A percentile compares a stretch with the other conserved stretches of the same genome.
Evolutionary conservation across 2,329 filamentous ascomycete species (phyloP).

Genomic region (Penicillium griseofulvum): DNA sequence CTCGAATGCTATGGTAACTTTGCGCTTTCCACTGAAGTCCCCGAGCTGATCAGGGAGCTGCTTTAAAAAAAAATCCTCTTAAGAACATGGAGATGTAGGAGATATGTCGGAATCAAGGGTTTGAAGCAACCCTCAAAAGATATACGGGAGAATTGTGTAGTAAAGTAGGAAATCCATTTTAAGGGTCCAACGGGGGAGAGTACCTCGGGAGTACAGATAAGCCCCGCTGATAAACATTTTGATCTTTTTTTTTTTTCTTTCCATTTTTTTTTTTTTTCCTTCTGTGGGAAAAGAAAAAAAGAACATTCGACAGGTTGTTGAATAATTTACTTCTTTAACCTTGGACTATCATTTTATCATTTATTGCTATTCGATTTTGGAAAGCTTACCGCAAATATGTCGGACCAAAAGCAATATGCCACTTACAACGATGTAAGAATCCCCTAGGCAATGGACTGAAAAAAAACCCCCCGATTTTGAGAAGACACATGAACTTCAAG

Average conservation of each 20-base stretch:
- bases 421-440: slow-evolving; percentile 81
- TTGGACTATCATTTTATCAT: background rate
- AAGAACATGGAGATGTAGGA: slow-evolving; percentile 52
- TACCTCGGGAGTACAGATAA: no score
- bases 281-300: background rate
- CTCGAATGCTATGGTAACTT: slow-evolving; percentile 63
- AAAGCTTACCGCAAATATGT: slow-evolving; percentile 55
- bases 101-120: no score
- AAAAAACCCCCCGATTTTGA: no score
- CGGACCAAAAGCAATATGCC: slow-evolving; percentile 75
- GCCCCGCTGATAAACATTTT: no score
- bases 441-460: background rate
- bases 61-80: no score
- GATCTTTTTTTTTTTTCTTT: slow-evolving; percentile 5
- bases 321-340: background rate
- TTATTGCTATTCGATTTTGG: background rate
- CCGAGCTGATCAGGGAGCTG: slow-evolving; percentile 48
- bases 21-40: slow-evolving; percentile 58
- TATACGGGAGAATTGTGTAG: no score
- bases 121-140: no score
- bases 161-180: no score
- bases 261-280: background rate
- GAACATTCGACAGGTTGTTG: background rate
- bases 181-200: no score
- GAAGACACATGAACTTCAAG: background rate